Evolutionary conservation across 164 flowering plant species (phyloP).

Genomic region (Saururus chinensis): DNA sequence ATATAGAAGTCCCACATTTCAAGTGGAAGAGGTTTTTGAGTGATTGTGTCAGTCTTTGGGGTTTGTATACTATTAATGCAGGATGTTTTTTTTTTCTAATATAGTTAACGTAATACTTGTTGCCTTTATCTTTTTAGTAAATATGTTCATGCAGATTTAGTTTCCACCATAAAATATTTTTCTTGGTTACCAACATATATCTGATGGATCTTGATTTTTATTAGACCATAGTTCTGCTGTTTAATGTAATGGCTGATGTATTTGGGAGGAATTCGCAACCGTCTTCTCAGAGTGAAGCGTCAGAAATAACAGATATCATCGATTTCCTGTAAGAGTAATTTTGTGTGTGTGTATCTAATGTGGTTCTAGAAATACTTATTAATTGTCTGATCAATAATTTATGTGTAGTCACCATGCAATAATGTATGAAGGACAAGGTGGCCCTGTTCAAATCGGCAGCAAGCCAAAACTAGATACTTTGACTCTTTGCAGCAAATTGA

Average conservation of each 20-base stretch:
- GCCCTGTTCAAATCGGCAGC: constrained; percentile 80
- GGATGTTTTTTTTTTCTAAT: too few species aligned
- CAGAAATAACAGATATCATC: constrained; percentile 78
- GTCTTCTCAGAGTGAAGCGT: constrained; percentile 54
- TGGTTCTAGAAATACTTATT: neutral
- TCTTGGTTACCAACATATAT: neutral
- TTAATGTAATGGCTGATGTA: constrained; percentile 69
- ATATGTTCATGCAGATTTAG: neutral
- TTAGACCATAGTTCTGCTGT: constrained; percentile 67
- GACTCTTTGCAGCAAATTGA: constrained; percentile 49
- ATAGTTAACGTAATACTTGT: too few species aligned
- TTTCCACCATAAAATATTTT: neutral
- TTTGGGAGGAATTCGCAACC: constrained; percentile 74
- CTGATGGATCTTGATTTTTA: neutral
- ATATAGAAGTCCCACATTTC: too few species aligned
- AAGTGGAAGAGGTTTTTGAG: too few species aligned
- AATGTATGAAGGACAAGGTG: constrained; percentile 95
- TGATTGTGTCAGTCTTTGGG: too few species aligned
- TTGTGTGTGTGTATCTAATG: neutral
- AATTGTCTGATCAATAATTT: neutral
- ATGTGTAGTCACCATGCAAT: constrained; percentile 70
- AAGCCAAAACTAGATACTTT: constrained; percentile 76
- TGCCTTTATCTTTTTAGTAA: neutral
- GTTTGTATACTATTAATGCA: too few species aligned
- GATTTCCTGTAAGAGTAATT: constrained; percentile 76